Conservation (phyloP, 2,329 filamentous ascomycete genomes). For the Tolypocladium capitatum region DNA sequence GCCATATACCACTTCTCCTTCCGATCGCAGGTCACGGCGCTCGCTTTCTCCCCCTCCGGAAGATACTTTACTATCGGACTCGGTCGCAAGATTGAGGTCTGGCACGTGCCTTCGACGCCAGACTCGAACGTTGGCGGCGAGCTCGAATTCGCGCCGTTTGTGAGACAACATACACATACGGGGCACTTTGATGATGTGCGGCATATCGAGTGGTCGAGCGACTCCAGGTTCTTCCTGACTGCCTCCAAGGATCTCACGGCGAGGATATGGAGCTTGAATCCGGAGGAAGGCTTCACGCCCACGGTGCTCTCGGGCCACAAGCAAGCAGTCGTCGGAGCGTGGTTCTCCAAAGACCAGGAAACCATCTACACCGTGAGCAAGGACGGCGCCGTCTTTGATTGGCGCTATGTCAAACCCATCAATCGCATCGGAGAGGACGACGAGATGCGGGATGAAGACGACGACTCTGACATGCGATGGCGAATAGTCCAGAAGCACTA, state of each 20-base stretch:
- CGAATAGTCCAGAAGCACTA: constrained; percentile 83
- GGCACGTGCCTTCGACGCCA: constrained; percentile 87
- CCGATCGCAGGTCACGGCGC: constrained; percentile 63
- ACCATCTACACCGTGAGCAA: constrained; percentile 93
- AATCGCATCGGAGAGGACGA: constrained; percentile 42
- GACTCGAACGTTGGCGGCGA: constrained; percentile 67
- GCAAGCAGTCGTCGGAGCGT: constrained; percentile 84
- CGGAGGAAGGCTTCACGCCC: constrained; percentile 76
- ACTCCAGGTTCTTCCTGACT: constrained; percentile 90
- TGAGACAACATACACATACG: constrained; percentile 71
- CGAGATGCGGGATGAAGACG: constrained; percentile 45
- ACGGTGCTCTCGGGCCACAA: constrained; percentile 86
- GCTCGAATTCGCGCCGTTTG: constrained; percentile 89
- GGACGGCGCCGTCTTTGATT: constrained; percentile 91
- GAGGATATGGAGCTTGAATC: constrained; percentile 85
- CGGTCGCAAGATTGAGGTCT: constrained; percentile 81
- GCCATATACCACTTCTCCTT: constrained; percentile 95
- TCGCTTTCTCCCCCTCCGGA: constrained; percentile 84
- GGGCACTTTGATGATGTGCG: constrained; percentile 82
- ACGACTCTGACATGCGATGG: constrained; percentile 63
- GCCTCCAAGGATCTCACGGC: constrained; percentile 86
- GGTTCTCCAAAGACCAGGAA: constrained; percentile 91
- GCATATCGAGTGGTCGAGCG: constrained; percentile 87
- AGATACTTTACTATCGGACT: constrained; percentile 81
- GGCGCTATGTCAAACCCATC: constrained; percentile 64